Base-by-base conservation (phyloP, 768 basidiomycete species). In the Pisolithus sp. region DNA sequence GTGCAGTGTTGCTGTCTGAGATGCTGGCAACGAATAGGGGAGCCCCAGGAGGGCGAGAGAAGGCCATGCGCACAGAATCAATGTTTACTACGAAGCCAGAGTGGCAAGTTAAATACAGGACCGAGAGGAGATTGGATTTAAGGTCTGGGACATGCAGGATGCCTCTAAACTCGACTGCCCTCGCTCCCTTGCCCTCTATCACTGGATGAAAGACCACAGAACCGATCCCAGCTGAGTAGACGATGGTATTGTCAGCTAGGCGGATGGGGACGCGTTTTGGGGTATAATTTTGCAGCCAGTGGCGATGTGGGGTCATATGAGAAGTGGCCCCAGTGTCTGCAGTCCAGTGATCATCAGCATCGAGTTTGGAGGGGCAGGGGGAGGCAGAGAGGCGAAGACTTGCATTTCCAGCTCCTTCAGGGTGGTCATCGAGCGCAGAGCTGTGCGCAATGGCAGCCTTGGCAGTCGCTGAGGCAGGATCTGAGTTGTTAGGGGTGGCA, bases 251-350 rank as follows among this genome's bases (percentile, higher is more conserved):
- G 26, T 26, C 26, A 26, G 26, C 26, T 7, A 26, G 26, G 26
- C 26, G 26, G 26, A 26, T 26, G 5, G 26, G 26, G 26, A 26
- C 26, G 26, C 26, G 4, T 26, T 2, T 26, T 26, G 26, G 26
- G 26, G 26, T 26, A 26, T 26, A 26, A 6, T 26, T 26, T 26
- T 7, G 26, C 2, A 26, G 26, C 26, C 26, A 26, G 59, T 40
- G 39, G 39, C 17, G 54, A 53, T 69, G 64, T 15, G 68, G 62
- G 4, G 64, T 65, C 68, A 69, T 70, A 60, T 68, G 62, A 52
- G 60, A 56, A 53, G 68, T 65, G 54, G 68, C 65, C 66, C 68
- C 26, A 57, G 64, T 67, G 57, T 70, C 67, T 48, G 57, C 51
- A 46, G 59, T 68, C 63, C 65, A 68, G 43, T 61, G 48, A 38